These are phyloP conservation scores for Gossypium davidsonii DNA, from an alignment of 441 rosid genomes.

Conservation along the genomic window DNA sequence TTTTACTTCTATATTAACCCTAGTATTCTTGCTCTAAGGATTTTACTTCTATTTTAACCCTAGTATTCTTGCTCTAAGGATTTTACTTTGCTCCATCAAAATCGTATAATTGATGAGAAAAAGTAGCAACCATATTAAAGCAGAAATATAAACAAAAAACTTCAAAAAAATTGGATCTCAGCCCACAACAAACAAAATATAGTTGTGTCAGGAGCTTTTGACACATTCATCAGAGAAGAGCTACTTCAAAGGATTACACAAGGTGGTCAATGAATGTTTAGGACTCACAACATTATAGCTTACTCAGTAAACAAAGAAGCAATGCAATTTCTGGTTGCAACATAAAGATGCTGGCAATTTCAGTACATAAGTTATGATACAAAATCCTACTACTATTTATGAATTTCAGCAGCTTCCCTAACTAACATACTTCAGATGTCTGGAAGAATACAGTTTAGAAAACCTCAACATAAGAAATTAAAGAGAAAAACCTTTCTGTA, in stretches of 20 bases:
- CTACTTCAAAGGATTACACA: neutral
- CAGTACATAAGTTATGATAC: neutral
- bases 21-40: neutral
- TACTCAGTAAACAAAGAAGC: slow-evolving; percentile 1
- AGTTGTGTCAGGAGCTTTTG: neutral
- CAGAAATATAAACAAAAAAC: neutral
- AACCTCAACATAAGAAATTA: neutral
- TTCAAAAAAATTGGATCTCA: neutral
- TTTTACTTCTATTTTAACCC: too few relatives aligned
- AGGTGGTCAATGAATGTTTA: neutral
- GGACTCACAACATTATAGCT: neutral
- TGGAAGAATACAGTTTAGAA: neutral
- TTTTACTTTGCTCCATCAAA: neutral
- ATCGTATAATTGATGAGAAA: neutral
- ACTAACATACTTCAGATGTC: neutral
- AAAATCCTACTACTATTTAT: neutral
- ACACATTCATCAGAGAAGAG: neutral
- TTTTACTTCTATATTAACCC: neutral
- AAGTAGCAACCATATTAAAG: slow-evolving; percentile 1
- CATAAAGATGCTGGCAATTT: neutral
- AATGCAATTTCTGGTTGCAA: neutral
- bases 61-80: neutral
- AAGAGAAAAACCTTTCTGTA: neutral
- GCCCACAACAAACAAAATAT: neutral
- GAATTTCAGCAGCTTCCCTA: slow-evolving; percentile 1